Base-by-base conservation (phyloP, 176 grass and related monocot species). In the Puya raimondii region DNA sequence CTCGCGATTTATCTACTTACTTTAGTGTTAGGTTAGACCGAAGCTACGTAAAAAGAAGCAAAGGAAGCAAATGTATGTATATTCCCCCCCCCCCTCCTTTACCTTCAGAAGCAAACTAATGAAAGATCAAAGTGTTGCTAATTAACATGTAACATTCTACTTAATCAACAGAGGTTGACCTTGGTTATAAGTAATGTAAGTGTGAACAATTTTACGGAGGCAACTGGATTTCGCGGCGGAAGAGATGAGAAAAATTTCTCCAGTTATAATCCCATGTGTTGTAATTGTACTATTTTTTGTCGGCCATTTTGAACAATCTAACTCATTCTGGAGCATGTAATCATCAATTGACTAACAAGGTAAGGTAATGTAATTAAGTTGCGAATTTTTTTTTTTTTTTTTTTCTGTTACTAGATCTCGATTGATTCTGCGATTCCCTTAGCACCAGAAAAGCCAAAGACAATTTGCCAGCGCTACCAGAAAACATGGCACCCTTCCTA, bases 351-450 rank as follows among this genome's bases (percentile, higher is more conserved):
- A 21, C 13, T 16, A 18, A 9, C 66, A 79, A 47, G 63, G 50
- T 53, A 68, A n/a, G n/a, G n/a, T n/a, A n/a, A 69, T 69, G 33
- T 66, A 67, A 52, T 42, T 33, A 11, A 63, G n/a, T 74, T 73
- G 63, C 5, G 27, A 70, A 1, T 1, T 1, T 26, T 26, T 26
- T 26, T 26, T 26, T 26, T 26, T 26, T 26, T 2, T n/a, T 42
- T 68, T 71, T 70, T 71, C 27, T 78, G 53, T 56, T 85, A 71
- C 70, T 75, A 87, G 86, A 87, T 90, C 91, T 90, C 71, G 78
- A 84, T 94, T 90, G 86, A 94, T 94, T 94, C 91, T 77, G 79
- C 78, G 83, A 87, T 89, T 84, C 86, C 80, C 75, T 73, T 77
- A 72, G 78, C 86, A 94, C 76, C 81, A 77, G 78, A 90, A 81